Conservation (phyloP, 331 rosid species). For the Malus hybrid region DNA sequence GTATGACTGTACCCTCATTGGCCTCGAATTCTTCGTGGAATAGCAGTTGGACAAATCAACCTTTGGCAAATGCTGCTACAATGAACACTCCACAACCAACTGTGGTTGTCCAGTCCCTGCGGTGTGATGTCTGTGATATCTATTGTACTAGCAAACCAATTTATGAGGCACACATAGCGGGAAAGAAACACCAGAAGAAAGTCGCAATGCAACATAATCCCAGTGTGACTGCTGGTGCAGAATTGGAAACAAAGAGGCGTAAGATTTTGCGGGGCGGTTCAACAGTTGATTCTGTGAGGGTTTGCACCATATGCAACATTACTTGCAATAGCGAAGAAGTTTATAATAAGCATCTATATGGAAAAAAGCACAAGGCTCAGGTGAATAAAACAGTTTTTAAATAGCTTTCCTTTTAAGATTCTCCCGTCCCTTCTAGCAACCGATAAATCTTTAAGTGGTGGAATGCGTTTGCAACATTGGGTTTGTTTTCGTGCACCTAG, state of each 20-base stretch:
- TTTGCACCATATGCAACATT: slow-evolving; percentile 50
- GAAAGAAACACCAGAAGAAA: slow-evolving; percentile 48
- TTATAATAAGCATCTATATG: slow-evolving; percentile 44
- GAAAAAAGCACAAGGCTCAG: slow-evolving; percentile 57
- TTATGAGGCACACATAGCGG: slow-evolving; percentile 31
- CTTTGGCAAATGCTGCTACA: too few relatives aligned
- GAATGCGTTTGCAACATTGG: background rate
- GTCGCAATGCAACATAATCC: slow-evolving; percentile 25
- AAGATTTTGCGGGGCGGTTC: slow-evolving; percentile 30
- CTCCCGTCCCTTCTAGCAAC: background rate
- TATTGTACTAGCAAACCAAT: slow-evolving; percentile 29
- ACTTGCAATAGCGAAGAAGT: slow-evolving; percentile 50
- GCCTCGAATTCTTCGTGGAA: slow-evolving; percentile 26
- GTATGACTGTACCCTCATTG: slow-evolving; percentile 20
- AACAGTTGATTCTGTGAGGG: slow-evolving; percentile 29
- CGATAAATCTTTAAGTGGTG: background rate
- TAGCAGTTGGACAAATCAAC: slow-evolving; percentile 12
- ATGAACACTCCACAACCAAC: too few relatives aligned
- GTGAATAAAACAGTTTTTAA: slow-evolving; percentile 26
- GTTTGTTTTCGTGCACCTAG: background rate
- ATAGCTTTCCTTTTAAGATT: slow-evolving; percentile 14
- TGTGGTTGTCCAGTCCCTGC: background rate
- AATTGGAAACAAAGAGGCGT: slow-evolving; percentile 35
- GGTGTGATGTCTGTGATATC: slow-evolving; percentile 30
- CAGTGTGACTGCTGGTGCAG: slow-evolving; percentile 5